These are phyloP conservation scores for Jaenimonas drosophilae DNA, from an alignment of 208 protist genomes.

Conservation along the genomic window DNA sequence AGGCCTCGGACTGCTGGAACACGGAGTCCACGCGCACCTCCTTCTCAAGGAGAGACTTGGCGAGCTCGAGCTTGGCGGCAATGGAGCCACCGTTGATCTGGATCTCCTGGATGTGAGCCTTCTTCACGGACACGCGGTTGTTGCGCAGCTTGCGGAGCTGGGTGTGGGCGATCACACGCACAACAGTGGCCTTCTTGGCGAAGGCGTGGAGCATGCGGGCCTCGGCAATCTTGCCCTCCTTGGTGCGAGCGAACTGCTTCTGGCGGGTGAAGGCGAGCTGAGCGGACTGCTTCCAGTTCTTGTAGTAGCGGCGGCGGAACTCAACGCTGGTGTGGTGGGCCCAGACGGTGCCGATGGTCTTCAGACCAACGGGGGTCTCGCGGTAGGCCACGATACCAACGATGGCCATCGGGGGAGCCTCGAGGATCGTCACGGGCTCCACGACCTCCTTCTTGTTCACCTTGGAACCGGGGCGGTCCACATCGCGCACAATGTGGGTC, in stretches of 20 bases:
- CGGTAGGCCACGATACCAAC: constrained; percentile 98
- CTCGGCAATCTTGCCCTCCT: constrained; percentile 81
- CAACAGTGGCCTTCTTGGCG: constrained; percentile 93
- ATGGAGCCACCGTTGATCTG: constrained; percentile 98
- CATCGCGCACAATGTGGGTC: constrained; percentile 99
- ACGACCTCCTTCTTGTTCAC: constrained; percentile 98
- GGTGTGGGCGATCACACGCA: constrained; percentile 98
- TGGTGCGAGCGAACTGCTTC: constrained; percentile 67
- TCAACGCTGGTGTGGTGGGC: constrained; percentile 94
- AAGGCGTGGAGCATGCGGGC: constrained; percentile 88
- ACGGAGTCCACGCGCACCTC: constrained; percentile 90
- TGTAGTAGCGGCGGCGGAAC: constrained; percentile 97
- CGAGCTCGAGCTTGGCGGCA: constrained; percentile 96
- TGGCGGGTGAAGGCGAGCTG: constrained; percentile 97
- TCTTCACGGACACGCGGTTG: constrained; percentile 98
- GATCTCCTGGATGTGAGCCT: constrained; percentile 99
- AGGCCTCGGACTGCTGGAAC: constrained; percentile 95
- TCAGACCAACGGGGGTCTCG: constrained; percentile 94
- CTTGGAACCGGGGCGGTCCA: constrained; percentile 93
- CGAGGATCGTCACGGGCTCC: constrained; percentile 98
- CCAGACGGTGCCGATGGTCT: constrained; percentile 97
- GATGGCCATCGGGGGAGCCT: constrained; percentile 97
- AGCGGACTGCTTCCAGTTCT: constrained; percentile 97
- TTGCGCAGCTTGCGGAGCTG: constrained; percentile 94
- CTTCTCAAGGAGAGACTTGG: constrained; percentile 94